Percentiles rank a stretch among this genome's conserved stretches.
phyloP scores from a whole-genome alignment of 1,139 yeast genomes.

The Protomyces pachydermus region DNA sequence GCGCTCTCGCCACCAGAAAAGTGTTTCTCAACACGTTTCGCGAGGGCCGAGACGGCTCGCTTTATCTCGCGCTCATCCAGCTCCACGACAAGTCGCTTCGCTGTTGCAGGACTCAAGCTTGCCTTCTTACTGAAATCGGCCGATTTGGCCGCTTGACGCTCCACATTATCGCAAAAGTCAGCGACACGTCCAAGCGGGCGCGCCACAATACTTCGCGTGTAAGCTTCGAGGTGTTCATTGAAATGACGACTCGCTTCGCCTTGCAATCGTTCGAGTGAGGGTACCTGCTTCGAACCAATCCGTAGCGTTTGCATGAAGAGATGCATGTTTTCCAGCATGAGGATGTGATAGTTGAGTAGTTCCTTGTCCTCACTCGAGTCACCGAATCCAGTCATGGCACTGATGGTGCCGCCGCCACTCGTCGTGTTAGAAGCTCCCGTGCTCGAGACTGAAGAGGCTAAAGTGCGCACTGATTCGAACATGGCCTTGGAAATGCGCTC shows the following conservation, averaged over 20 bases:
- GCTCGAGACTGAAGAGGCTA: slow-evolving; percentile 35
- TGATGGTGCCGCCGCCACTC: background rate
- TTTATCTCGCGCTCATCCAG: slow-evolving; percentile 59
- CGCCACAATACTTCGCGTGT: slow-evolving; percentile 51
- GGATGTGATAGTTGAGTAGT: slow-evolving; percentile 53
- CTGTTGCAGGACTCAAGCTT: slow-evolving; percentile 56
- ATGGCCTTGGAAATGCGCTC: slow-evolving; percentile 39
- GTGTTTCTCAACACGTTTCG: slow-evolving; percentile 56
- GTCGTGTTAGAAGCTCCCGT: background rate
- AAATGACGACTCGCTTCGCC: slow-evolving; percentile 42
- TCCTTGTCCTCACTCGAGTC: slow-evolving; percentile 53
- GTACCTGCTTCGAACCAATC: slow-evolving; percentile 36
- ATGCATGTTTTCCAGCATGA: slow-evolving; percentile 60
- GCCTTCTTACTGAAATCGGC: slow-evolving; percentile 57
- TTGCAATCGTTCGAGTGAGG: slow-evolving; percentile 38
- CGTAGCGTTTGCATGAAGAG: slow-evolving; percentile 51
- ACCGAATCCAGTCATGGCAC: background rate
- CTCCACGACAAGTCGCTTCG: slow-evolving; percentile 53
- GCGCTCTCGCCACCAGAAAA: slow-evolving; percentile 43
- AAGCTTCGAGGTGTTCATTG: slow-evolving; percentile 46
- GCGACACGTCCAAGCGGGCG: slow-evolving; percentile 60
- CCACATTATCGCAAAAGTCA: slow-evolving; percentile 63
- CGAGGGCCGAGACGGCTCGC: slow-evolving; percentile 53
- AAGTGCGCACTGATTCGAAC: slow-evolving; percentile 37
- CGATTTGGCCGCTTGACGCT: slow-evolving; percentile 40